These are phyloP conservation scores for Penicillium nucicola DNA, from an alignment of 495 filamentous ascomycete species.

Conservation along the genomic window DNA sequence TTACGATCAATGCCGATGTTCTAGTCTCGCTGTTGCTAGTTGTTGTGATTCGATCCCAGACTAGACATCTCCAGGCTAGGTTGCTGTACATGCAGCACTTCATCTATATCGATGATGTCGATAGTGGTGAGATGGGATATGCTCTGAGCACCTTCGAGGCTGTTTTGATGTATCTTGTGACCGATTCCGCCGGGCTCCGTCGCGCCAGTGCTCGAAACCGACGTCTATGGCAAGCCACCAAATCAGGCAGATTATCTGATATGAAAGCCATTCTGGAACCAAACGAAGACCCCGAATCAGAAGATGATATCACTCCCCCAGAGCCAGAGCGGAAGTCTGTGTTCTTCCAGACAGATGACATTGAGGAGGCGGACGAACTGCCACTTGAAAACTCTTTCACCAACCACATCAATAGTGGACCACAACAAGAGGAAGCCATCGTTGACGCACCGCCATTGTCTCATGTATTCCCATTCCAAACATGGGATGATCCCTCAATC, in stretches of 20 bases:
- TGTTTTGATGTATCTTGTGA: constrained; percentile 84
- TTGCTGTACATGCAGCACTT: constrained; percentile 93
- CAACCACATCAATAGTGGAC: constrained; percentile 21
- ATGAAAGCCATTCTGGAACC: constrained; percentile 80
- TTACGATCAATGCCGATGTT: constrained; percentile 94
- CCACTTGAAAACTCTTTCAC: constrained; percentile 22
- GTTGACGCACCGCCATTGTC: constrained; percentile 65
- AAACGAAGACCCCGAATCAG: constrained; percentile 45
- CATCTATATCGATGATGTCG: constrained; percentile 95
- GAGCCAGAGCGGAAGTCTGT: constrained; percentile 39
- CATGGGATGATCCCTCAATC: constrained; percentile 38
- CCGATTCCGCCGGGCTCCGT: constrained; percentile 76
- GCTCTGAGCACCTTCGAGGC: constrained; percentile 95
- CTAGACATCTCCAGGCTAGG: constrained; percentile 82
- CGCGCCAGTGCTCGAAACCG: constrained; percentile 83
- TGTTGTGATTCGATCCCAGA: constrained; percentile 89
- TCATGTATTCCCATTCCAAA: constrained; percentile 90
- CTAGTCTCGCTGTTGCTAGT: constrained; percentile 88
- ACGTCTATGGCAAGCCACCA: constrained; percentile 82
- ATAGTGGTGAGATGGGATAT: constrained; percentile 95
- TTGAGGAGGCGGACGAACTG: constrained; percentile 34
- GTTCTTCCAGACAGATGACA: constrained; percentile 39
- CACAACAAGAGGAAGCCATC: constrained; percentile 18
- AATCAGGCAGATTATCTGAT: constrained; percentile 66
- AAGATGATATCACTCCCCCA: constrained; percentile 34